These are phyloP conservation scores for Castanea sativa DNA, from an alignment of 306 rosid genomes.

Conservation along the genomic window DNA sequence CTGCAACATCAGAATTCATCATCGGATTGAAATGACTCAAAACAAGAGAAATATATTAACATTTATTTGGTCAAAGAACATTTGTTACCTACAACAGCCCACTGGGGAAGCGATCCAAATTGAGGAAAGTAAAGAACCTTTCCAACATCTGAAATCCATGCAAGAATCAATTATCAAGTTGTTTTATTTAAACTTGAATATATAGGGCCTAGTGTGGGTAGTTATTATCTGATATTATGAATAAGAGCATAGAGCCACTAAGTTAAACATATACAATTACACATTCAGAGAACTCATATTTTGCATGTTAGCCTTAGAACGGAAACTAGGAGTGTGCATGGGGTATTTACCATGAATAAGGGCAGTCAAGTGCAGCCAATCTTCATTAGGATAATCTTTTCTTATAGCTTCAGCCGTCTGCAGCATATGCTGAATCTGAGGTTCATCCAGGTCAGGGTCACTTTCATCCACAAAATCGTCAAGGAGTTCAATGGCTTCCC, in stretches of 20 bases:
- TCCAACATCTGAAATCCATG: conserved; percentile 41
- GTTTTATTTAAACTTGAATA: too few species aligned
- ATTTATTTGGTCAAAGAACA: neutral
- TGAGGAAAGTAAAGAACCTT: conserved; percentile 36
- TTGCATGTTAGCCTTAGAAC: neutral
- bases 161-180: neutral
- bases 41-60: neutral
- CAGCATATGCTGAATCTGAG: conserved; percentile 23
- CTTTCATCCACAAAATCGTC: conserved; percentile 37
- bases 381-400: conserved; percentile 22
- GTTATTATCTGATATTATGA: too few species aligned
- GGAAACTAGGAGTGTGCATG: neutral
- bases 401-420: conserved; percentile 28
- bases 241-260: neutral
- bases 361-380: conserved; percentile 40
- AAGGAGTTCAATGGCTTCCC: conserved; percentile 48
- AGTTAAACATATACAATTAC: neutral
- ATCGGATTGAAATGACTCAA: neutral
- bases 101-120: conserved; percentile 46
- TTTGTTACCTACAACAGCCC: conserved; percentile 53
- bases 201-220: too few species aligned
- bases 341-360: conserved; percentile 41
- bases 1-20: conserved; percentile 1
- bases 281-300: neutral
- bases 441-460: conserved; percentile 22